Conservation (phyloP, 805 yeast genomes). For the Barnettozyma californica region DNA sequence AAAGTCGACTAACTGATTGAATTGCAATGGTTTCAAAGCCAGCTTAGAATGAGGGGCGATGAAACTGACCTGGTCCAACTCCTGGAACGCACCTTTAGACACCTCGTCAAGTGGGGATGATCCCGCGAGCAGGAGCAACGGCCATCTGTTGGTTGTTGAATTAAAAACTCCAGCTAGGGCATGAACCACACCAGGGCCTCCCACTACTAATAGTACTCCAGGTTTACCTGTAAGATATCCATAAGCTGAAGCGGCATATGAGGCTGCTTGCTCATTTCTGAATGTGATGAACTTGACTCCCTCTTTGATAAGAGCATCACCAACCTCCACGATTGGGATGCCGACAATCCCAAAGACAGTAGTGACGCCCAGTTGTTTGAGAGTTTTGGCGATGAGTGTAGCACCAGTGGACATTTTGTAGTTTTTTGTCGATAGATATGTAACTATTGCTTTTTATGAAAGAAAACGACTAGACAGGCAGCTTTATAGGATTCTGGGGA, state of each 20-base stretch:
- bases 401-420: conserved; percentile 33
- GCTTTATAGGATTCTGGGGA: not conserved
- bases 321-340: conserved; percentile 67
- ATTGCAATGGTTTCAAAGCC: conserved; percentile 37
- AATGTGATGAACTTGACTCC: conserved; percentile 57
- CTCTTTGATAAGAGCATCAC: conserved; percentile 48
- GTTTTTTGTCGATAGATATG: not conserved
- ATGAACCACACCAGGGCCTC: conserved; percentile 72
- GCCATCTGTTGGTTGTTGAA: conserved; percentile 58
- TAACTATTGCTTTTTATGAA: not conserved
- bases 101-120: conserved; percentile 44
- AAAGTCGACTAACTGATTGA: conserved; percentile 32
- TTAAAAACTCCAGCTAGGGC: conserved; percentile 64
- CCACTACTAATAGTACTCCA: conserved; percentile 64
- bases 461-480: not conserved
- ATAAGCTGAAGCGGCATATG: conserved; percentile 69
- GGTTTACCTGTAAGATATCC: conserved; percentile 63
- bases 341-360: conserved; percentile 70
- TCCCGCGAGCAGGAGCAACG: conserved; percentile 62
- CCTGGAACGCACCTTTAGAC: conserved; percentile 65
- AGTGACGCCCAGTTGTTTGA: conserved; percentile 45
- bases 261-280: conserved; percentile 70
- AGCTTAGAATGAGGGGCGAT: conserved; percentile 46
- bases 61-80: conserved; percentile 55
- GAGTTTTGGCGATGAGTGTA: conserved; percentile 40